Conservation (phyloP, 768 basidiomycete genomes). For the Lactarius psammicola region DNA sequence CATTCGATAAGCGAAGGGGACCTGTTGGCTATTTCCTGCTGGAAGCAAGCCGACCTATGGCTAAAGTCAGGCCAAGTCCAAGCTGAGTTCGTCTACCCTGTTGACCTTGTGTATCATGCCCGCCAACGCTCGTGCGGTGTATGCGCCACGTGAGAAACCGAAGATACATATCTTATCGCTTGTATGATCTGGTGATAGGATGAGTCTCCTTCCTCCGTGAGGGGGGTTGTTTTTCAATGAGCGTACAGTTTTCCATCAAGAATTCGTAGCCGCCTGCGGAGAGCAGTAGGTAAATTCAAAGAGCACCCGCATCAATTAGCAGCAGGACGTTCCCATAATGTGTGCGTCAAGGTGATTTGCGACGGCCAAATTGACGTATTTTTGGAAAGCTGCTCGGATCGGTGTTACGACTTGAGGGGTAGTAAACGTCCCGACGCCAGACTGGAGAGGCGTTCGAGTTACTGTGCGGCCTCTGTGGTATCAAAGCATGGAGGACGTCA, state of each 20-base stretch:
- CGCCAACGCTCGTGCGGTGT: slow-evolving; percentile 64
- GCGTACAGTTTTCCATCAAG: slow-evolving; percentile 70
- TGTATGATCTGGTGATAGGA: slow-evolving; percentile 45
- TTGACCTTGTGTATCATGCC: slow-evolving; percentile 71
- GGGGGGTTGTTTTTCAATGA: background rate
- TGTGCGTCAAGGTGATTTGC: slow-evolving; percentile 64
- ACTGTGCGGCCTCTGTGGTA: background rate
- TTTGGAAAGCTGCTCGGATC: slow-evolving; percentile 50
- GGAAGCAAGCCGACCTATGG: slow-evolving; percentile 67
- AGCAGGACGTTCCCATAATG: slow-evolving; percentile 54
- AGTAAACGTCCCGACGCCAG: slow-evolving; percentile 72
- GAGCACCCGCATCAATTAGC: background rate
- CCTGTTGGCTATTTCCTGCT: slow-evolving; percentile 66
- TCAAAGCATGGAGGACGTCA: background rate
- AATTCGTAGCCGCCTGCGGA: slow-evolving; percentile 69
- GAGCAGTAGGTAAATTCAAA: background rate
- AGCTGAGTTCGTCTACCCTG: background rate
- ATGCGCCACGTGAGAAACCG: slow-evolving; percentile 78
- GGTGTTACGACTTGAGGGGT: slow-evolving; percentile 65
- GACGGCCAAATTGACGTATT: slow-evolving; percentile 57
- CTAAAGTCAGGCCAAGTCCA: background rate
- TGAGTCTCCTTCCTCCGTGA: background rate
- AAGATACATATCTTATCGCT: slow-evolving; percentile 79
- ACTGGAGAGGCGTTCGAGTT: slow-evolving; percentile 37
- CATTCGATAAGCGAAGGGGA: slow-evolving; percentile 79